phyloP scores from a whole-genome alignment of 2,329 filamentous ascomycete genomes.

The Ceratocystis albifundus region DNA sequence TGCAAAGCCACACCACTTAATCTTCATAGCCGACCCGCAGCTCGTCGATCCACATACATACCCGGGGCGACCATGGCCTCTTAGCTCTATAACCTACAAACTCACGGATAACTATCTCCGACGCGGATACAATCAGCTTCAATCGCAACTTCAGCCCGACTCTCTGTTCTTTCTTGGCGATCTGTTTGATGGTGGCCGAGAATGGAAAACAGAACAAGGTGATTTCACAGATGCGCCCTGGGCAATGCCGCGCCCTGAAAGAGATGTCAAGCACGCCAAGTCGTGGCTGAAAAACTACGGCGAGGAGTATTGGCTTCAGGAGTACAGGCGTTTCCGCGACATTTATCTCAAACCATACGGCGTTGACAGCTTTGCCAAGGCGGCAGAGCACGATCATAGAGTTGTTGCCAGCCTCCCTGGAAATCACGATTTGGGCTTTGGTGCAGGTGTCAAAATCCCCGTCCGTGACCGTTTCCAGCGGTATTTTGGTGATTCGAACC shows the following conservation, averaged over 20 bases:
- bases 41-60: slow-evolving; percentile 93
- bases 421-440: slow-evolving; percentile 92
- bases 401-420: slow-evolving; percentile 78
- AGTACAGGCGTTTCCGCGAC: slow-evolving; percentile 74
- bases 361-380: slow-evolving; percentile 42
- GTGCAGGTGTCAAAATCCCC: slow-evolving; percentile 65
- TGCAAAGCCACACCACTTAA: slow-evolving; percentile 69
- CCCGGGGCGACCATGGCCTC: slow-evolving; percentile 58
- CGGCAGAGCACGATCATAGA: slow-evolving; percentile 57
- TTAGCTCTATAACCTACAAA: slow-evolving; percentile 42
- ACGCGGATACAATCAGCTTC: slow-evolving; percentile 68
- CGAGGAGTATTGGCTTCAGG: slow-evolving; percentile 70
- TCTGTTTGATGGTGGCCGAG: slow-evolving; percentile 86
- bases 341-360: slow-evolving; percentile 56
- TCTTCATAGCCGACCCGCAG: slow-evolving; percentile 82
- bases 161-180: slow-evolving; percentile 87
- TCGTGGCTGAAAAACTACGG: slow-evolving; percentile 65
- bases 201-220: slow-evolving; percentile 69
- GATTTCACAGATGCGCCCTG: slow-evolving; percentile 49
- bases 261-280: slow-evolving; percentile 46
- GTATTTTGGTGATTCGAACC: slow-evolving; percentile 85
- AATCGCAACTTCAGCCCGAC: slow-evolving; percentile 66
- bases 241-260: slow-evolving; percentile 40
- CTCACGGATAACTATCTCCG: slow-evolving; percentile 85
- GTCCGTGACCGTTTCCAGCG: slow-evolving; percentile 75